phyloP scores from a whole-genome alignment of 805 yeast species.

The Ogataea pignaliae region DNA sequence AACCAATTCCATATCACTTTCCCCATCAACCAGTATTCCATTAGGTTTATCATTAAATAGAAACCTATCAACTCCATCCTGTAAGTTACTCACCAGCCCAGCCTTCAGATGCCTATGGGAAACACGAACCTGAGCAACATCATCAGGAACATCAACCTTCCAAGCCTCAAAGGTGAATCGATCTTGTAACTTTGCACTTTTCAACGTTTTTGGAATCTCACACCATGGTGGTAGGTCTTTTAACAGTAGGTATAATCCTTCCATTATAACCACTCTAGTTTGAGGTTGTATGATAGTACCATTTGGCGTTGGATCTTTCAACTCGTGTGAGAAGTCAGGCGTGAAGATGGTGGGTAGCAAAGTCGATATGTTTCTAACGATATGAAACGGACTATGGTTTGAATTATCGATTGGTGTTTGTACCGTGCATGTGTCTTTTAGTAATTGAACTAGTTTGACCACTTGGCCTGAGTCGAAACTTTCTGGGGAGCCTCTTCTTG shows the following conservation, averaged over 20 bases:
- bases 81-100: conserved; percentile 44
- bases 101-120: conserved; percentile 60
- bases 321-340: conserved; percentile 74
- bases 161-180: conserved; percentile 37
- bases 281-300: conserved; percentile 43
- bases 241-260: conserved; percentile 70
- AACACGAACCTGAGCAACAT: conserved; percentile 50
- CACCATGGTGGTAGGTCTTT: conserved; percentile 54
- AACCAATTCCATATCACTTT: conserved; percentile 10
- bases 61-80: conserved; percentile 49
- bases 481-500: conserved; percentile 77
- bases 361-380: conserved; percentile 2
- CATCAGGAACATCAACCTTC: conserved; percentile 46
- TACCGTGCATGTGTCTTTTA: conserved; percentile 24
- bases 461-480: conserved; percentile 68
- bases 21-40: conserved; percentile 35
- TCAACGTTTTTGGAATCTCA: conserved; percentile 36
- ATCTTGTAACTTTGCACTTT: conserved; percentile 5
- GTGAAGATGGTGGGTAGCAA: conserved; percentile 36
- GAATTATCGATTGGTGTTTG: neutral
- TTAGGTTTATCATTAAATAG: conserved; percentile 60
- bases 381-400: conserved; percentile 5
- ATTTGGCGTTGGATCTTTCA: conserved; percentile 65
- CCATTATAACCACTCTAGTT: conserved; percentile 58
- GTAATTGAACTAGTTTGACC: conserved; percentile 29